Base-by-base conservation (phyloP, 2,329 filamentous ascomycete genomes). In the Ascochyta rabiei region DNA sequence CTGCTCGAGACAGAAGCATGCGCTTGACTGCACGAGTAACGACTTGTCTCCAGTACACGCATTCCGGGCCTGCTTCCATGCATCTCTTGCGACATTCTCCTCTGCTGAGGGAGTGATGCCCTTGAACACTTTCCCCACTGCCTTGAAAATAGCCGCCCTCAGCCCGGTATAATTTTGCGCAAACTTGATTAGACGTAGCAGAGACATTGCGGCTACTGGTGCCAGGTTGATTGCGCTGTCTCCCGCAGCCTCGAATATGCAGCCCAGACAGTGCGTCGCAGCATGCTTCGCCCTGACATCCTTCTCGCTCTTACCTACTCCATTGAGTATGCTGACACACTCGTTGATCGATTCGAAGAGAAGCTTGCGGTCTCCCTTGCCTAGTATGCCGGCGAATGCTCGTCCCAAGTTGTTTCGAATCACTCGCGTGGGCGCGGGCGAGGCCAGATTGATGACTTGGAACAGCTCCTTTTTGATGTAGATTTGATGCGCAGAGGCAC, bases 291-390 rank as follows among this genome's bases (percentile, higher is more conserved):
- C 84, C 68, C 87, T 86, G 46, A 89, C 74, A 66, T 96, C 92
- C 63, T 86, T 86, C 53, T 97, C 93, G 48, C 81, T 82, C 74
- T 96, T 97, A 28, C 72, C 71, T 18, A 88, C 86, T 42, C 84
- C 84, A 56, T 86, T 86, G 40, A 96, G 74, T 51, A 96, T 86
- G 10, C 78, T 81, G 9, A 93, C 81, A 10, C 98, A 81, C 63
- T 98, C 93, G 68, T 95, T 96, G 71, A 98, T 89, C 0, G 91
- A 96, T 75, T 99, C 95, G 71, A 96, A 97, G 2, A 99, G 83
- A 45, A 96, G 82, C 72, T 96, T 96, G 61, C 93, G 85, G 76
- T 97, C 93, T 12, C 95, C 95, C 60, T 89, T 89, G 15, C 82
- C 84, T 62, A 99, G 89, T 54, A 98, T 87, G 67, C 89, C 87